Evolutionary conservation across 306 rosid species (phyloP), one percentile per base, ranked within the genome.

Genomic region (Abrus precatorius): DNA sequence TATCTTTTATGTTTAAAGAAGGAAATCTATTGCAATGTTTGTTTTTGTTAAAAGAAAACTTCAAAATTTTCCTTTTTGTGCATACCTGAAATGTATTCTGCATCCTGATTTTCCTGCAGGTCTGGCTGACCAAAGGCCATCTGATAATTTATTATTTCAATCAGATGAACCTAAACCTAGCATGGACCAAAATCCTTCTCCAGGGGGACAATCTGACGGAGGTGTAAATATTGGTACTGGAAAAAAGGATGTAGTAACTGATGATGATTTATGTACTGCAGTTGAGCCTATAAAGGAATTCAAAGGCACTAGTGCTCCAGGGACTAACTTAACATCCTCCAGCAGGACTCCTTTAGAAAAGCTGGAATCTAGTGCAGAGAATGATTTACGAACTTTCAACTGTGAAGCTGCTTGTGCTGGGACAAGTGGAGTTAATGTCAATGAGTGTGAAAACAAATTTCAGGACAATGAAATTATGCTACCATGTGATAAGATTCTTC

Each of bases 341-440:
- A 85, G 82, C 60, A 59, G 62, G 73, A 79, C 56, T 64, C 75
- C 59, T 71, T 65, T 83, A 3, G 86, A 82, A 72, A 89, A 88
- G 56, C 33, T 32, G 72, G 97, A 91, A 85, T 83, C 81, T 72
- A 82, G 92, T 69, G 90, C 94, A 13, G 95, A 92, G 85, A 92
- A 91, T 83, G 95, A 93, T 80, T 12, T 87, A 38, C 87, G 7
- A 69, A 80, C 56, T 57, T 60, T 79, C 64, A 75, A 74, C 36
- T 30, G 36, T 36, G 85, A 72, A 63, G 76, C 82, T 72, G 63
- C 80, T 63, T 60, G 70, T 65, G 87, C 80, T 75, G 86, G 75
- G 49, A 60, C 52, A 1, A 71, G 80, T 33, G 78, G 82, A 79
- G 77, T 41, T 72, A 66, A 78, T 50, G 76, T 62, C 72, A 36